Conservation (phyloP, 768 basidiomycete species). For the Xerocomellus intermedius region DNA sequence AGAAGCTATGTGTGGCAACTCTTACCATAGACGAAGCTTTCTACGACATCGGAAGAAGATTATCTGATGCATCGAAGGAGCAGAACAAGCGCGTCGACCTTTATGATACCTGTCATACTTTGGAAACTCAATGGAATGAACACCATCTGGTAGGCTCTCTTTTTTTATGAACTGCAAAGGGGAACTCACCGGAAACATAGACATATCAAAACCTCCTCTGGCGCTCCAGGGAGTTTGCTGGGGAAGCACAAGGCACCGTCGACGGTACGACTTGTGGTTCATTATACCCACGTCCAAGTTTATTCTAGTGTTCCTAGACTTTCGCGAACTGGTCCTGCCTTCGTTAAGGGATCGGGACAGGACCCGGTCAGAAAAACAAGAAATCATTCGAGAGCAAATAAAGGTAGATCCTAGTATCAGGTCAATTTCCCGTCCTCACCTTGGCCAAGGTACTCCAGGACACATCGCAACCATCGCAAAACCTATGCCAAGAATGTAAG, state of each 20-base stretch:
- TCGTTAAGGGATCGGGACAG: constrained; percentile 9
- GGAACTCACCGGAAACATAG: constrained; percentile 1
- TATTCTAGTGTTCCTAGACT: constrained; percentile 2
- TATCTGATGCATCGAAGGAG: constrained; percentile 6
- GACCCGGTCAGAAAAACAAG: constrained; percentile 8
- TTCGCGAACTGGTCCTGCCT: constrained; percentile 16
- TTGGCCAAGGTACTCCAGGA: constrained; percentile 10
- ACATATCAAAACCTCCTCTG: constrained; percentile 17
- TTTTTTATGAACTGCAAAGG: no score
- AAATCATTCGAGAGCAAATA: constrained; percentile 18
- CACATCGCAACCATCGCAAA: constrained; percentile 20
- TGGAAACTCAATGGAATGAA: constrained; percentile 18
- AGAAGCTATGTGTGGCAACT: constrained; percentile 12
- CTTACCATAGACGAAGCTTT: constrained; percentile 20
- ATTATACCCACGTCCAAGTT: neutral
- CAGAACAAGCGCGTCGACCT: constrained; percentile 11
- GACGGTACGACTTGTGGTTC: constrained; percentile 6
- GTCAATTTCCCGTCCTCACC: neutral
- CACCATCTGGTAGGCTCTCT: constrained; percentile 6
- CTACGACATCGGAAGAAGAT: constrained; percentile 8
- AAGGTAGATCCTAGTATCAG: neutral
- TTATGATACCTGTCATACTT: constrained; percentile 6
- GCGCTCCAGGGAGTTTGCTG: constrained; percentile 21
- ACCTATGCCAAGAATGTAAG: constrained; percentile 19
- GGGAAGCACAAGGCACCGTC: constrained; percentile 15